Evolutionary conservation across 257 asterid species (phyloP).

Genomic region (Gardenia jasminoides): DNA sequence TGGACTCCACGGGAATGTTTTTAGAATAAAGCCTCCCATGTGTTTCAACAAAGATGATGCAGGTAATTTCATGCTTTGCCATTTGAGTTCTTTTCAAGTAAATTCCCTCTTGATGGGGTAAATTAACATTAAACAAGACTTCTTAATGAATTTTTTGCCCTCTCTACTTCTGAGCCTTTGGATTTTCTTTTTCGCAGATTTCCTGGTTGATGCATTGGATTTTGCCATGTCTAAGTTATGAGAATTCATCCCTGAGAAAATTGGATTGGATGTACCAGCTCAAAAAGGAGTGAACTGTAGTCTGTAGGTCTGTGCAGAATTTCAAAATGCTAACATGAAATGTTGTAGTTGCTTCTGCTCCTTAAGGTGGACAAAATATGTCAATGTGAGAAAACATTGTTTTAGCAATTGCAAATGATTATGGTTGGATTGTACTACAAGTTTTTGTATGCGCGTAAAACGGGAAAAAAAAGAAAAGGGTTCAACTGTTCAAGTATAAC

Average conservation of each 20-base stretch:
- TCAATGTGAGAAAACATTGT: background rate
- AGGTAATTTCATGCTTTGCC: slow-evolving; percentile 43
- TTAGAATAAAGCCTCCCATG: slow-evolving; percentile 98
- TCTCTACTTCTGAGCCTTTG: background rate
- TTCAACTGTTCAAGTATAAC: background rate
- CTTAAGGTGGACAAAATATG: background rate
- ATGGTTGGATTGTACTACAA: background rate
- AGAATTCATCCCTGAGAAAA: slow-evolving; percentile 20
- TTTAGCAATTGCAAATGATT: background rate
- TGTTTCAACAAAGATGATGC: slow-evolving; percentile 87
- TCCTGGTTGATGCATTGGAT: slow-evolving; percentile 86
- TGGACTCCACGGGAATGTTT: slow-evolving; percentile 89
- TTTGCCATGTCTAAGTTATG: slow-evolving; percentile 72
- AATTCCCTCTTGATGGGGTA: background rate
- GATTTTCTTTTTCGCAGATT: slow-evolving; percentile 51
- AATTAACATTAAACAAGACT: background rate
- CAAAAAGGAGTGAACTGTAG: background rate
- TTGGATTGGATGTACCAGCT: background rate
- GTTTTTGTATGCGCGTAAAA: background rate
- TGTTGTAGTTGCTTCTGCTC: background rate
- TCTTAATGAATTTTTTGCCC: background rate
- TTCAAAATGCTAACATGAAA: slow-evolving; percentile 7
- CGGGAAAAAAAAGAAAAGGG: background rate
- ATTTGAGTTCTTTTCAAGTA: background rate
- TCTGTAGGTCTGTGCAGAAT: background rate